A percentile compares a stretch with the other conserved stretches of the same genome.
These are phyloP conservation scores for Geranium rotundifolium DNA, from an alignment of 345 rosid species.

Conservation along the genomic window DNA sequence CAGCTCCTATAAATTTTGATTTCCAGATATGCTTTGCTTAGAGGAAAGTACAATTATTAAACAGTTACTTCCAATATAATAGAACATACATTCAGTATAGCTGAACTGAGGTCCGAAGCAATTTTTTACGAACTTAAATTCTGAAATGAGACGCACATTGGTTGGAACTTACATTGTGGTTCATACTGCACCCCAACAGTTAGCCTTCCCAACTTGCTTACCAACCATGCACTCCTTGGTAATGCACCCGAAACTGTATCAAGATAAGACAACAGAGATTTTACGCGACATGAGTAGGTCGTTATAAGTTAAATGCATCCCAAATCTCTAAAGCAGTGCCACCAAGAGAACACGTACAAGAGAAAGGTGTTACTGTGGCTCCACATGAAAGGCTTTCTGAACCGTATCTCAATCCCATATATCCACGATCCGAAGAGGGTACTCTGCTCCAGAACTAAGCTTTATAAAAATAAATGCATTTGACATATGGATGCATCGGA, in stretches of 20 bases:
- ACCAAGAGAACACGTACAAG: conserved; percentile 22
- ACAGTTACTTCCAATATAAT: no score
- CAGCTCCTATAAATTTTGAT: no score
- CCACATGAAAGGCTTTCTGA: conserved; percentile 59
- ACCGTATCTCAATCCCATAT: conserved; percentile 84
- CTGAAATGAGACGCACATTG: neutral
- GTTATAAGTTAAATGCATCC: neutral
- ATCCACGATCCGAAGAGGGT: conserved; percentile 46
- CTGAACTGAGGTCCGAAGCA: no score
- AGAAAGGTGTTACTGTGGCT: conserved; percentile 49
- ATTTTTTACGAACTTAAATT: no score
- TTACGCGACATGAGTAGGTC: neutral
- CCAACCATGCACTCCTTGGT: conserved; percentile 74
- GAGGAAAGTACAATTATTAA: no score
- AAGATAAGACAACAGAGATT: neutral
- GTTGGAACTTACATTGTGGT: conserved; percentile 46
- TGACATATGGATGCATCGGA: neutral
- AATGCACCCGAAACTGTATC: conserved; percentile 39
- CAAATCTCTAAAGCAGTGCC: neutral
- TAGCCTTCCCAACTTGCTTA: conserved; percentile 79
- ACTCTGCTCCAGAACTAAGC: conserved; percentile 23
- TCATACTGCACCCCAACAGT: conserved; percentile 78
- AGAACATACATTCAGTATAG: no score
- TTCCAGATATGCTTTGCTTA: no score
- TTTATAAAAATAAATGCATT: conserved; percentile 9